Base-by-base conservation (phyloP, 139 green algal genomes). In the Micractinium sp. region DNA sequence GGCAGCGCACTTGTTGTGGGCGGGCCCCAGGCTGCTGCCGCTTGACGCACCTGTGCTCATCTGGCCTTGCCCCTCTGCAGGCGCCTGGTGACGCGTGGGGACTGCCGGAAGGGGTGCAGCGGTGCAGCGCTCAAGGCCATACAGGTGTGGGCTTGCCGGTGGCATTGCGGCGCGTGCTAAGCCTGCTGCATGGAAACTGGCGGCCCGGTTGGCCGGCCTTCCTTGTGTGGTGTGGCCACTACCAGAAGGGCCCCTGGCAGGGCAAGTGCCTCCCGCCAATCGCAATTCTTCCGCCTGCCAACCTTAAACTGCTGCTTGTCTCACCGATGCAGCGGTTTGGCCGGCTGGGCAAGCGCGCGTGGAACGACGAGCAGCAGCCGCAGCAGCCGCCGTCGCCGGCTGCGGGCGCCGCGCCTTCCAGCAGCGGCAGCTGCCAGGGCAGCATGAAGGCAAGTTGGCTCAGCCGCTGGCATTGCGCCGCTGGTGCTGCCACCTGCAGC, bases 61-160 rank as follows among this genome's bases (percentile, higher is more conserved):
- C 61, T 9, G 5, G 47, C 25, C 23, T n/a, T 2, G 23, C 25
- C 74, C 29, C 35, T 36, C 38, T 71, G 36, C 36, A 66, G 82
- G 82, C 82, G 35, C 35, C 83, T 91, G 38, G 94, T 96, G 27
- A 60, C 76, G 20, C 90, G 94, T 29, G 18, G 1, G 35, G 61
- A 86, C 35, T 96, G 94, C 87, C 73, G 89, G 56, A 94, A 92
- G 75, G 91, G 91, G 35, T 96, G 94, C 93, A 67, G 74, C 22
- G 94, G 94, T 19, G 90, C 93, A 3, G 78, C 95, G 20, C 69
- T 96, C 66, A 83, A 91, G 22, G 85, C 92, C 39, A 95, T 96
- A 36, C 94, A 87, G 82, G 82, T 29, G 27, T 29, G 82, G 1
- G 29, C 35, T 19, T 27, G 29, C 4, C 18, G 20, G 20, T 19